Percentiles rank a stretch among this genome's conserved stretches.
phyloP scores from a whole-genome alignment of 2,329 filamentous ascomycete genomes.

The Colletotrichum liaoningense region DNA sequence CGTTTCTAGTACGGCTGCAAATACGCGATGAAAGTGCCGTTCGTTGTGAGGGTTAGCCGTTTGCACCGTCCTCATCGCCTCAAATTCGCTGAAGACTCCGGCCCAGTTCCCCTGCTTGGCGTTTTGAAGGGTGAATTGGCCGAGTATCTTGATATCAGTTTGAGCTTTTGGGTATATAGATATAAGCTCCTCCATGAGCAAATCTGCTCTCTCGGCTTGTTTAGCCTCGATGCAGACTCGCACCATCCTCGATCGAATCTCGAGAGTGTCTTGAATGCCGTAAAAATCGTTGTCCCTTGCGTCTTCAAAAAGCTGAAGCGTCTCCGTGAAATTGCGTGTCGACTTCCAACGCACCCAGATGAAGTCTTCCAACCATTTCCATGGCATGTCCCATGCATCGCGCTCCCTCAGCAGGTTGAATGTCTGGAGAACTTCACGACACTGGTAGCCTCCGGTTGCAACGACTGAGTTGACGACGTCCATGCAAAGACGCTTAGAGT shows the following conservation, averaged over 20 bases:
- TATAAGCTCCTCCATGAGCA: constrained; percentile 5
- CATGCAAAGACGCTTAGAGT: constrained; percentile 10
- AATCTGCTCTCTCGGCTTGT: constrained; percentile 2
- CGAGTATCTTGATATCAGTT: constrained; percentile 41
- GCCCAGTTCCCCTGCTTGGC: constrained; percentile 56
- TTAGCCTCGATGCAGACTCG: constrained; percentile 28
- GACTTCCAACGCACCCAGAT: constrained; percentile 18
- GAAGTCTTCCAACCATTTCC: constrained; percentile 2
- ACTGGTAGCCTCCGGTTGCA: constrained; percentile 17
- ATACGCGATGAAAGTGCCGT: constrained; percentile 44
- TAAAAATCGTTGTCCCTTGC: constrained; percentile 19
- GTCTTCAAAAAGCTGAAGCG: constrained; percentile 17
- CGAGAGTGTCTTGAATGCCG: constrained; percentile 15
- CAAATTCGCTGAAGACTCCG: constrained; percentile 49
- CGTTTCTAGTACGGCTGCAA: constrained; percentile 52
- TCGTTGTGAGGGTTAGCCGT: constrained; percentile 19
- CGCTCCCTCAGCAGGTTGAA: constrained; percentile 11
- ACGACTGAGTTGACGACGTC: constrained; percentile 15
- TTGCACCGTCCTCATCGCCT: constrained; percentile 40
- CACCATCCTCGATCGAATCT: constrained; percentile 25
- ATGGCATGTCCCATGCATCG: constrained; percentile 16
- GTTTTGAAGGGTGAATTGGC: constrained; percentile 48
- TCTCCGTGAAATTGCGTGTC: constrained; percentile 2
- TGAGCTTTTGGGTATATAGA: constrained; percentile 1
- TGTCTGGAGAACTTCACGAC: constrained; percentile 17